These are phyloP conservation scores for Crucibulum laeve DNA, from an alignment of 768 basidiomycete genomes.

Conservation along the genomic window DNA sequence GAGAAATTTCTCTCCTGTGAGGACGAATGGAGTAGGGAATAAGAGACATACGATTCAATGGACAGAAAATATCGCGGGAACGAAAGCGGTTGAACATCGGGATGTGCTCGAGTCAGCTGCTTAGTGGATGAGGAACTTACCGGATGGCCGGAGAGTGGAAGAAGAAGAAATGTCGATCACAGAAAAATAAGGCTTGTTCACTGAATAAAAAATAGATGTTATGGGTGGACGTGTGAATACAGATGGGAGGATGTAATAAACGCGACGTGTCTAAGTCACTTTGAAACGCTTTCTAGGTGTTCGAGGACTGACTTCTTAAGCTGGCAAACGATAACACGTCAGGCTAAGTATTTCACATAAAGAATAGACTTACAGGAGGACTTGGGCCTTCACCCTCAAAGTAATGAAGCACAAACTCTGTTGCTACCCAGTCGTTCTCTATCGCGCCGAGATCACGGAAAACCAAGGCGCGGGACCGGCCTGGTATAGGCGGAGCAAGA, in stretches of 20 bases:
- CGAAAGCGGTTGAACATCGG: background rate
- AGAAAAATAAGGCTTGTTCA: background rate
- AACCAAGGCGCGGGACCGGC: slow-evolving; percentile 49
- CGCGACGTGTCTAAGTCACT: too few relatives aligned
- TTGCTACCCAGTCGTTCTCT: slow-evolving; percentile 71
- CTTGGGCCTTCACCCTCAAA: slow-evolving; percentile 70
- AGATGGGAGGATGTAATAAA: too few relatives aligned
- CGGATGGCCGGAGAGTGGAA: background rate
- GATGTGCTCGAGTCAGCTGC: background rate
- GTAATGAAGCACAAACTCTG: slow-evolving; percentile 69
- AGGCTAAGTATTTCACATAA: background rate
- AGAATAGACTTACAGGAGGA: slow-evolving; percentile 51
- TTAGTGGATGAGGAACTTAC: background rate
- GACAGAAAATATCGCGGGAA: too few relatives aligned
- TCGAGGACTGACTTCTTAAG: slow-evolving; percentile 48
- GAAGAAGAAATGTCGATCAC: background rate
- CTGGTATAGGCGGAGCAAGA: slow-evolving; percentile 51
- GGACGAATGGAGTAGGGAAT: background rate
- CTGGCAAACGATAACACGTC: slow-evolving; percentile 19
- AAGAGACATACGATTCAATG: too few relatives aligned
- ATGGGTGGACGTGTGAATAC: background rate
- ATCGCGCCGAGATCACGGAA: slow-evolving; percentile 72
- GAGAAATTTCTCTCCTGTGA: background rate
- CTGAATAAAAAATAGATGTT: background rate
- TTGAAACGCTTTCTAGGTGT: slow-evolving; percentile 27